These are phyloP conservation scores for Fusarium odoratissimum DNA, from an alignment of 2,329 filamentous ascomycete genomes.

Conservation along the genomic window DNA sequence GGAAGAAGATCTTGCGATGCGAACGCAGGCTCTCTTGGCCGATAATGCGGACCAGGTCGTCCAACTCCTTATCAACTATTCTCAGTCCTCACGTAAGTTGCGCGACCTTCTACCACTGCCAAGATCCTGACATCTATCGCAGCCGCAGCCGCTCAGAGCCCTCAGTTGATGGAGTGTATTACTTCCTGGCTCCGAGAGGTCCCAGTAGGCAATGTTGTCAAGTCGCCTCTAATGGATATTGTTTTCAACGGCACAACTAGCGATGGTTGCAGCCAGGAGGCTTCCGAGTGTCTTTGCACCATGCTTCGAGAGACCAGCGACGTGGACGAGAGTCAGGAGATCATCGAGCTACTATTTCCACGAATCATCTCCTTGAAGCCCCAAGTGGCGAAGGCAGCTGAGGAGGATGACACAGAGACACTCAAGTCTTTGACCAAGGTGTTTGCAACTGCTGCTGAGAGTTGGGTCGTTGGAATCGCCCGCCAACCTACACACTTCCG, in stretches of 20 bases:
- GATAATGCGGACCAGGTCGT: constrained; percentile 92
- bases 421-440: constrained; percentile 91
- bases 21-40: constrained; percentile 89
- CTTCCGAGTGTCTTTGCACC: constrained; percentile 91
- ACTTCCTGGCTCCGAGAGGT: constrained; percentile 97
- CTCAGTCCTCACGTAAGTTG: constrained; percentile 85
- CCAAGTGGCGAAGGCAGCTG: constrained; percentile 78
- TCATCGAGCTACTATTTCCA: constrained; percentile 86
- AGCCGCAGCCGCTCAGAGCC: constrained; percentile 85
- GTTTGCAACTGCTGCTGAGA: constrained; percentile 91
- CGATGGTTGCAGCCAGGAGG: constrained; percentile 84
- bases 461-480: constrained; percentile 93
- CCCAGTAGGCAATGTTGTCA: constrained; percentile 82
- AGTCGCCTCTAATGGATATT: constrained; percentile 84
- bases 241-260: constrained; percentile 81
- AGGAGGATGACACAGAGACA: constrained; percentile 84
- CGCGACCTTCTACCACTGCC: background rate
- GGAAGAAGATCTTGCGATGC: constrained; percentile 92
- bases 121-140: constrained; percentile 35
- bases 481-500: constrained; percentile 85
- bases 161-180: constrained; percentile 92
- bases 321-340: constrained; percentile 87
- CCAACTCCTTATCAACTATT: constrained; percentile 87
- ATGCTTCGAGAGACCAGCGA: constrained; percentile 93
- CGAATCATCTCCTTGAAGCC: constrained; percentile 80